Conservation (phyloP, 257 asterid genomes). For the Cordia subcordata region DNA sequence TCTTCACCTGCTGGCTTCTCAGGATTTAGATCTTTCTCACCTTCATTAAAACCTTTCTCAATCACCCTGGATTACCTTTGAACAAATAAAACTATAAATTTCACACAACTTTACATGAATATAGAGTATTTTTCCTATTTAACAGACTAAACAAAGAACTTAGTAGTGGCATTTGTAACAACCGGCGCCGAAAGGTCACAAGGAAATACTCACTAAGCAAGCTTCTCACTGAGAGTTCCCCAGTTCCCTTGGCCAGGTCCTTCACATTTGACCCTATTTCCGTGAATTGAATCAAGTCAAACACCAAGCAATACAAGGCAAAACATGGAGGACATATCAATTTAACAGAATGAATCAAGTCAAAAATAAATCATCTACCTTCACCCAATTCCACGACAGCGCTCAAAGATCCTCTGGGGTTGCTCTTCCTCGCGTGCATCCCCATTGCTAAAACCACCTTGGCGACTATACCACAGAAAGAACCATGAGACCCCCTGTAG, state of each 20-base stretch:
- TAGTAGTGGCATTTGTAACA: background rate
- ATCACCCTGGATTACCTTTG: constrained; percentile 29
- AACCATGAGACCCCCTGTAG: too few relatives aligned
- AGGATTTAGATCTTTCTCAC: constrained; percentile 39
- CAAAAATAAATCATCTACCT: constrained; percentile 50
- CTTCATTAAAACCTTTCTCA: constrained; percentile 51
- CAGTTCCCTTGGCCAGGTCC: constrained; percentile 86
- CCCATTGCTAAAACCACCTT: too few relatives aligned
- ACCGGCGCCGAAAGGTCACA: constrained; percentile 7
- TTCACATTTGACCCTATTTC: constrained; percentile 60
- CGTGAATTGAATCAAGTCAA: constrained; percentile 13
- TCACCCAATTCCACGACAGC: constrained; percentile 75
- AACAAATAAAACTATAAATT: too few relatives aligned
- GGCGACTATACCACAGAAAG: too few relatives aligned
- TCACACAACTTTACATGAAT: too few relatives aligned
- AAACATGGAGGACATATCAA: background rate
- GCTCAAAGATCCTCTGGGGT: too few relatives aligned
- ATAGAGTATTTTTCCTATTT: too few relatives aligned
- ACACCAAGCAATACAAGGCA: constrained; percentile 1
- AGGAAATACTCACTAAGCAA: constrained; percentile 52
- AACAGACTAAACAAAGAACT: background rate
- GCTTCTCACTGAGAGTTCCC: constrained; percentile 72
- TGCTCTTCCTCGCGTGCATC: too few relatives aligned
- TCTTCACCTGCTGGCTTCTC: constrained; percentile 53
- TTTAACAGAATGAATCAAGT: constrained; percentile 4